Evolutionary conservation across 2,329 filamentous ascomycete species (phyloP).

Genomic region (Paracorniculantispora psalliotae): DNA sequence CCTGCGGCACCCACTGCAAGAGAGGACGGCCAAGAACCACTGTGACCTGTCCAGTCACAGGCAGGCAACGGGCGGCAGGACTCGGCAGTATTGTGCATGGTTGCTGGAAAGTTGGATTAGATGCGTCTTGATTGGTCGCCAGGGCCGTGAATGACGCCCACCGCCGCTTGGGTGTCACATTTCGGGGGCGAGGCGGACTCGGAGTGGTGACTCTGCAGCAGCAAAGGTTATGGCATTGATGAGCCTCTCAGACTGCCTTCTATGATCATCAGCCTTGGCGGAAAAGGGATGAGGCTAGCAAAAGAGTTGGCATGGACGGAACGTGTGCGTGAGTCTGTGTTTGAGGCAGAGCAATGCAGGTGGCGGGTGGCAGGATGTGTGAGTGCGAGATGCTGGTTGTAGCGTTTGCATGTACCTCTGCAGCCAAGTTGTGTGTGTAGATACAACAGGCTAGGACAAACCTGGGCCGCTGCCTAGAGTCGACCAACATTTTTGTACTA

Average conservation of each 20-base stretch:
- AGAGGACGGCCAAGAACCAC: no score
- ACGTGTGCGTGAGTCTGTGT: no score
- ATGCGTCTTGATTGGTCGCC: neutral
- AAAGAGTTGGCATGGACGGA: neutral
- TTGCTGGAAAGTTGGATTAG: neutral
- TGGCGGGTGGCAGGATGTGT: neutral
- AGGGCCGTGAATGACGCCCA: neutral
- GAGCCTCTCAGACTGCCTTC: neutral
- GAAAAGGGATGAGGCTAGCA: neutral
- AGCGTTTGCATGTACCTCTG: neutral
- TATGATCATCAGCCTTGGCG: neutral
- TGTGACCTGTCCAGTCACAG: neutral
- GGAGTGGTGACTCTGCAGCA: neutral
- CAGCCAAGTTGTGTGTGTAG: neutral
- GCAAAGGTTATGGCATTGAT: neutral
- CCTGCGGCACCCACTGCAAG: no score
- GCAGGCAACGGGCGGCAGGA: neutral
- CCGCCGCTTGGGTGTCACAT: neutral
- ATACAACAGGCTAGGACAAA: neutral
- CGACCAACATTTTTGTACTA: neutral
- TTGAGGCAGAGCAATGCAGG: constrained; percentile 1
- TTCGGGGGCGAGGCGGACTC: neutral
- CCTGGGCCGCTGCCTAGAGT: neutral
- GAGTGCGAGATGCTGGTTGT: no score
- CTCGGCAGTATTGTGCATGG: neutral